Conservation (phyloP, 345 rosid genomes). For the Salix exigua region DNA sequence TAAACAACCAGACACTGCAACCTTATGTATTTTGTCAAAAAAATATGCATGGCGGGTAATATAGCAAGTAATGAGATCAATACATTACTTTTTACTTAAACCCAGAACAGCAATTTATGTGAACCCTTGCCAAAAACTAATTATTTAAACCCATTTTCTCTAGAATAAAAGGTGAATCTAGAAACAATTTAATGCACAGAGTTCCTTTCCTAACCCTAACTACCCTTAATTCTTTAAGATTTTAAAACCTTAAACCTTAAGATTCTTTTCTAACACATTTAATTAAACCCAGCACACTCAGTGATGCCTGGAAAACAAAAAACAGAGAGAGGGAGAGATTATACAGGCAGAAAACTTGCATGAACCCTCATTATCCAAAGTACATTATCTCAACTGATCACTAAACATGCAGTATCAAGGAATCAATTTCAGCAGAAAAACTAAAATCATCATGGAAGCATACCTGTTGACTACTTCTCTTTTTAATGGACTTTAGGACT, state of each 20-base stretch:
- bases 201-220: not conserved
- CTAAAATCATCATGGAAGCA: not conserved
- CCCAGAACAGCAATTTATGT: not conserved
- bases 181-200: not conserved
- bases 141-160: not conserved
- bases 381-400: not conserved
- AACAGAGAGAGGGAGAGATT: not conserved
- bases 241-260: not conserved
- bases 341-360: not conserved
- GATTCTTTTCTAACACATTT: too few relatives aligned
- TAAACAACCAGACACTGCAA: not conserved
- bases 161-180: not conserved
- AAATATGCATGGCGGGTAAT: not conserved
- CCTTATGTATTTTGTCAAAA: not conserved
- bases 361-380: not conserved
- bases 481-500: constrained; percentile 39
- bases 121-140: not conserved
- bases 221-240: not conserved
- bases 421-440: not conserved
- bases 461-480: constrained; percentile 46
- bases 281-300: not conserved
- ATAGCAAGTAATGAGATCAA: not conserved
- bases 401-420: not conserved
- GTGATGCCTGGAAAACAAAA: not conserved
- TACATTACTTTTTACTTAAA: not conserved